Base-by-base conservation (phyloP, 257 asterid species). In the Ehretia macrophylla region DNA sequence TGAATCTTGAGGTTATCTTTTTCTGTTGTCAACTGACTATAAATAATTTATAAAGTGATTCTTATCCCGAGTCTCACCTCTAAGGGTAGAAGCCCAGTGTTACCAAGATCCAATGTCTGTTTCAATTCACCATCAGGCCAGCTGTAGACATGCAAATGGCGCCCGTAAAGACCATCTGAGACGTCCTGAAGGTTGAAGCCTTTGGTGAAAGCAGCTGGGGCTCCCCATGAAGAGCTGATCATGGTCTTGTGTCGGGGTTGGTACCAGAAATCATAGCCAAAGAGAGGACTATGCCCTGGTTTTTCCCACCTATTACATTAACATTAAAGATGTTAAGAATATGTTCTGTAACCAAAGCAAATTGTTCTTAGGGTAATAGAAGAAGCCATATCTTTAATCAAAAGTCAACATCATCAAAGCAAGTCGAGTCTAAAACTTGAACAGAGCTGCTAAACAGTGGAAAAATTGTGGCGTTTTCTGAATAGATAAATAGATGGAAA, bases 141-240 rank as follows among this genome's bases (percentile, higher is more conserved):
- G 73, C 84, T 85, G 62, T 93, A 93, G 3, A 93, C 88, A 35
- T 86, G 95, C 84, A 93, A 79, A 77, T 93, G 99, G 17, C 94
- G 78, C 46, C 99, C 97, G 6, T 93, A 93, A 60, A 81, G 80
- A 21, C 99, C 99, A 48, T 83, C 88, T 0, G 96, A 54, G 61
- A 93, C 97, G 69, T 93, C 84, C 78, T 93, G 79, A 62, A 75
- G 97, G 75, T 89, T 52, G 72, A 93, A 93, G 49, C 99, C 97
- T 70, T 78, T 83, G 19, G 94, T 89, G 70, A 93, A 93, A 63
- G 97, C 97, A 19, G 84, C 58, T 20, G 99, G 99, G 37, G 96
- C 96, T 50, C 99, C 99, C 99, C 97, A 93, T 1, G 97, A 83
- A 55, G 83, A 66, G 75, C 99, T 93, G 69, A 93, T 93, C 99